These are phyloP conservation scores for Stagonosporopsis chrysanthemi DNA, from an alignment of 2,329 filamentous ascomycete species.

Conservation along the genomic window DNA sequence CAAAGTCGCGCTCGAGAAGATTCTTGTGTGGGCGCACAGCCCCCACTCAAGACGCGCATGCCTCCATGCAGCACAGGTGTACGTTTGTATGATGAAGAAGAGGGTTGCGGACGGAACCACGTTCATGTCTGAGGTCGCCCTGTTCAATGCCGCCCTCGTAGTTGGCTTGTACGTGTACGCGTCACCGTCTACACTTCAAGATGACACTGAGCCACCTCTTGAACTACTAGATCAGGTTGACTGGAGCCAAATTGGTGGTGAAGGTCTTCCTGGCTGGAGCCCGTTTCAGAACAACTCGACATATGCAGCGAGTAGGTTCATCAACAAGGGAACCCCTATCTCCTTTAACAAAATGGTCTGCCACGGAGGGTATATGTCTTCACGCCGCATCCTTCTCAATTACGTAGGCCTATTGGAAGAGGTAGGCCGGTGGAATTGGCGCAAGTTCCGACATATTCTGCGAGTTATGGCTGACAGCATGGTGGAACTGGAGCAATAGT, in stretches of 20 bases:
- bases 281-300: neutral
- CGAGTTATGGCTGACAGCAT: neutral
- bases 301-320: neutral
- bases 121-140: neutral
- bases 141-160: neutral
- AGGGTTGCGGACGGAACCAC: neutral
- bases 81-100: neutral
- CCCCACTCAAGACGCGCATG: neutral
- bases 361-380: neutral
- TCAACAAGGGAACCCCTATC: neutral
- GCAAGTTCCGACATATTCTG: neutral
- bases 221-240: constrained; percentile 1
- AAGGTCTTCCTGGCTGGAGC: neutral
- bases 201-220: neutral
- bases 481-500: constrained; percentile 1
- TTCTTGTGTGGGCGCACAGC: neutral
- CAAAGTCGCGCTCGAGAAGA: neutral
- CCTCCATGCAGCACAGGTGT: neutral
- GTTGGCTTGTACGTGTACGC: constrained; percentile 1
- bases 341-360: neutral
- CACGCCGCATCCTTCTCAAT: neutral
- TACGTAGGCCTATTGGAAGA: constrained; percentile 1
- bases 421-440: constrained; percentile 1
- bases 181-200: neutral
- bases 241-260: neutral